These are phyloP conservation scores for Xylaria curta DNA, from an alignment of 495 filamentous ascomycete genomes.

Conservation along the genomic window DNA sequence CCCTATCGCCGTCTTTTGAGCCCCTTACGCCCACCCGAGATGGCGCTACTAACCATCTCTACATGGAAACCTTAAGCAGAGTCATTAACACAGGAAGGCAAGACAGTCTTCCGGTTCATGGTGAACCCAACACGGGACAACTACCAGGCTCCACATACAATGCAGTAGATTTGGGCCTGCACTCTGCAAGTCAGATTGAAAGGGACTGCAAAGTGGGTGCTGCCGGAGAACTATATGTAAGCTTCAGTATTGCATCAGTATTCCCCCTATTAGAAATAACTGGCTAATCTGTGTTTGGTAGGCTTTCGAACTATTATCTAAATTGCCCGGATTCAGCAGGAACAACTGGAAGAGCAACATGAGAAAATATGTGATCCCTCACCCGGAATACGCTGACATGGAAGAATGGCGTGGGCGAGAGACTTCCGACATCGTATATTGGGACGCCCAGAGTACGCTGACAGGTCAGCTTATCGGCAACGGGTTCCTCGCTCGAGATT, in stretches of 20 bases:
- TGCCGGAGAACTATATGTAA: constrained; percentile 28
- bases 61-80: constrained; percentile 1
- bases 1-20: background rate
- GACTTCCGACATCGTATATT: constrained; percentile 44
- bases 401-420: constrained; percentile 33
- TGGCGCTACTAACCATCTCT: background rate
- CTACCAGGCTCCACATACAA: no score
- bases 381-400: constrained; percentile 24
- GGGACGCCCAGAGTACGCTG: constrained; percentile 35
- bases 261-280: no score
- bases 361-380: constrained; percentile 10
- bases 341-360: constrained; percentile 24
- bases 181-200: constrained; percentile 13
- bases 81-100: constrained; percentile 16
- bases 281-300: background rate
- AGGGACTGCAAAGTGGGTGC: constrained; percentile 27
- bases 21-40: background rate
- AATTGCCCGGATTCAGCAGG: constrained; percentile 14
- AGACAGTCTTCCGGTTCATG: constrained; percentile 9
- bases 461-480: constrained; percentile 22
- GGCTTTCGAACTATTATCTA: constrained; percentile 21
- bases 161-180: background rate
- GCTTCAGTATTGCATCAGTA: background rate
- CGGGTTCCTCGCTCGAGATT: constrained; percentile 38
- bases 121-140: background rate